Base-by-base conservation (phyloP, 805 yeast species). In the Trichomonascus vanleenenianus region DNA sequence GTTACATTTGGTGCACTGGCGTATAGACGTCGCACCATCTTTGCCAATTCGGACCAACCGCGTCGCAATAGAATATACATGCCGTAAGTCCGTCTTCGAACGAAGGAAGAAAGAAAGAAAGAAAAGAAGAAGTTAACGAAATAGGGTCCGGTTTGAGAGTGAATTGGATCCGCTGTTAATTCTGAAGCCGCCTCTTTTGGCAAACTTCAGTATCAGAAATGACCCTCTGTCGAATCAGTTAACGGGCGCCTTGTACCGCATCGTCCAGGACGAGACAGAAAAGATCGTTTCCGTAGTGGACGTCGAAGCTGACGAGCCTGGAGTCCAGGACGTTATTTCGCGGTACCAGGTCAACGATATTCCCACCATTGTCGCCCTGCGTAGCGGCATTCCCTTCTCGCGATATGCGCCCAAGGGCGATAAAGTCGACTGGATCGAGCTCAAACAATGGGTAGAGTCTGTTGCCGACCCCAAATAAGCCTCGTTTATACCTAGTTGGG, bases 171-270 rank as follows among this genome's bases (percentile, higher is more conserved):
- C 74, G 31, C 58, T 79, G 27, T 60, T 68, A 25, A 62, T 60
- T 36, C 66, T 73, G 45, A 73, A 76, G 47, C 72, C 74, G 37
- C 93, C 94, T 1, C 63, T 84, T 45, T 61, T 85, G 39, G 68
- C 85, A 55, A 82, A 85, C 61, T 86, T 86, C 64, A 83, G 88
- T 1, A 67, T 75, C 37, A 58, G 78, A 46, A 86, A 86, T 8
- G 86, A 83, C 53, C 67, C 73, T 2, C 67, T 73, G 19, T 78
- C 83, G 49, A 78, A 82, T 57, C 71, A 72, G 48, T 70, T 83
- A 33, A 82, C 91, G 1, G 76, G 77, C 16, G 73, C 79, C 1
- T 65, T 86, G 48, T 80, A 78, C 53, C 60, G 73, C 40, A 68
- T 78, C 3, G 71, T 79, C 8, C 65, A 69, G 18, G 61, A 63